Conservation (phyloP, 345 rosid genomes). For the Heritiera littoralis region DNA sequence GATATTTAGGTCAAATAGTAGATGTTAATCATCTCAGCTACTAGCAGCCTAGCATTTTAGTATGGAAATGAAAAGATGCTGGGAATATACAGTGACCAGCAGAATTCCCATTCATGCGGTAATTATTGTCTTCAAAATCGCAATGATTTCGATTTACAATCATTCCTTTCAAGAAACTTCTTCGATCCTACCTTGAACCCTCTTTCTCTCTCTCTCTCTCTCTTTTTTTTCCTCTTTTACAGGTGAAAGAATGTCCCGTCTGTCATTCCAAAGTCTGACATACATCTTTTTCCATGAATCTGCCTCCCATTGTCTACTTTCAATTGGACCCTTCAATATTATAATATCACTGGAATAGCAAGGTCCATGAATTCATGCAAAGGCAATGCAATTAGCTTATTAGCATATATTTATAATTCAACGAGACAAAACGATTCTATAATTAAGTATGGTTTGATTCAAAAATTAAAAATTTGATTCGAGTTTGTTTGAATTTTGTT, state of each 20-base stretch:
- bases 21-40: background rate
- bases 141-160: slow-evolving; percentile 12
- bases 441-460: too few species aligned
- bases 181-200: slow-evolving; percentile 14
- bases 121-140: slow-evolving; percentile 11
- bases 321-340: background rate
- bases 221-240: background rate
- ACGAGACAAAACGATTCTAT: too few species aligned
- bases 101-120: background rate
- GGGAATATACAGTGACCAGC: background rate
- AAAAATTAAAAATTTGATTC: too few species aligned
- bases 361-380: too few species aligned
- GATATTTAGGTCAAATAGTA: background rate
- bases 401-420: too few species aligned
- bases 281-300: background rate
- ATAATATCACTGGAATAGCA: background rate
- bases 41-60: background rate
- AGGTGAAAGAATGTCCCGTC: slow-evolving; percentile 1
- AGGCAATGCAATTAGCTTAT: too few species aligned
- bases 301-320: background rate
- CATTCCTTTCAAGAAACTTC: slow-evolving; percentile 22
- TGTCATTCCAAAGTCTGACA: slow-evolving; percentile 9
- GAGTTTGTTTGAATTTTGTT: too few species aligned
- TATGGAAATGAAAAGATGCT: background rate
- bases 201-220: background rate